These are phyloP conservation scores for Paecilomyces variotii DNA, from an alignment of 2,329 filamentous ascomycete species.

Conservation along the genomic window DNA sequence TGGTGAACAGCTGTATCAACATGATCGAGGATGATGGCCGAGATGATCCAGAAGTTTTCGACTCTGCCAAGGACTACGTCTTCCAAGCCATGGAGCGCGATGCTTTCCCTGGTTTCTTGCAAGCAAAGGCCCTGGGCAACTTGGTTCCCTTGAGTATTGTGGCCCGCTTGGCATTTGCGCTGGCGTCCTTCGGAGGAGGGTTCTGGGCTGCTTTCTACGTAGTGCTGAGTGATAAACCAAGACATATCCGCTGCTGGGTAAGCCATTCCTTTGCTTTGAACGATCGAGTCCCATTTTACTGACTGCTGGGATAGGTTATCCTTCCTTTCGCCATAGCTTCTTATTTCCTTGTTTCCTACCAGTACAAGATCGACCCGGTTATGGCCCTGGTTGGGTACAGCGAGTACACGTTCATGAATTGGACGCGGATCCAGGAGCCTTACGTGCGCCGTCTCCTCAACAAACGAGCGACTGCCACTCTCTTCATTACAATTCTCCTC, in stretches of 20 bases:
- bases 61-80: conserved; percentile 96
- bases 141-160: conserved; percentile 86
- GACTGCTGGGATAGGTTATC: conserved; percentile 50
- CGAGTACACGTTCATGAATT: conserved; percentile 94
- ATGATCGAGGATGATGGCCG: conserved; percentile 85
- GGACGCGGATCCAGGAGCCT: conserved; percentile 78
- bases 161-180: conserved; percentile 73
- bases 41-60: conserved; percentile 95
- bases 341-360: conserved; percentile 83
- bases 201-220: conserved; percentile 93
- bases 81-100: conserved; percentile 99
- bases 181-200: conserved; percentile 78
- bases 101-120: conserved; percentile 93
- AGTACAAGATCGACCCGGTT: conserved; percentile 89
- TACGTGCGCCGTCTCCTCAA: conserved; percentile 81
- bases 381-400: conserved; percentile 83
- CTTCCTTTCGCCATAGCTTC: conserved; percentile 86
- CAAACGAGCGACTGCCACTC: conserved; percentile 73
- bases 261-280: conserved; percentile 25
- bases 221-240: conserved; percentile 76
- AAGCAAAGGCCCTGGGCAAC: conserved; percentile 92
- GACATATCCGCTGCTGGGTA: conserved; percentile 76
- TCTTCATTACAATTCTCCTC: conserved; percentile 65
- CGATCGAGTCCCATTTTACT: conserved; percentile 8
- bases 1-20: conserved; percentile 75